phyloP scores from a whole-genome alignment of 2,329 filamentous ascomycete species.

The Fusarium keratoplasticum region DNA sequence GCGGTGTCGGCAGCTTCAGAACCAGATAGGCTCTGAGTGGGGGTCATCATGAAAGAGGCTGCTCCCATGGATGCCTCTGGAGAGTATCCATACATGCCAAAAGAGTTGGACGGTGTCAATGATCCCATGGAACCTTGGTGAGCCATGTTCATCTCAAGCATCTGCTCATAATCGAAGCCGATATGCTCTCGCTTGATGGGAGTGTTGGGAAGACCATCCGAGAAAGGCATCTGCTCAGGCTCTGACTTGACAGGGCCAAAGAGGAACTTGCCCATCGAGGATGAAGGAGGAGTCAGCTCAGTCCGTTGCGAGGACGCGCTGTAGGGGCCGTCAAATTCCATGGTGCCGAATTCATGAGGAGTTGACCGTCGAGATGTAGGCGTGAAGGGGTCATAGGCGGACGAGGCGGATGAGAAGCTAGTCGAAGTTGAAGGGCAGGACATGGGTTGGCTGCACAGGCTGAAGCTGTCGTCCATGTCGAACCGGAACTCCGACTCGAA shows the following conservation, averaged over 20 bases:
- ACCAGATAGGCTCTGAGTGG: constrained; percentile 53
- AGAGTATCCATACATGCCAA: constrained; percentile 51
- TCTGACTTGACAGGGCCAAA: constrained; percentile 51
- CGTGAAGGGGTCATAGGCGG: constrained; percentile 57
- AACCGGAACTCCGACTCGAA: constrained; percentile 54
- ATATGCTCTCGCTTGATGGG: constrained; percentile 53
- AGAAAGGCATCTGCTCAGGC: constrained; percentile 48
- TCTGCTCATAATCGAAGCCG: constrained; percentile 53
- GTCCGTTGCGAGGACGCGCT: constrained; percentile 41
- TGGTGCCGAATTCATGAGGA: constrained; percentile 51
- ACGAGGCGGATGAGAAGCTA: constrained; percentile 56
- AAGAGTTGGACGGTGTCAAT: constrained; percentile 52
- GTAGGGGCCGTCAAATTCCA: constrained; percentile 54
- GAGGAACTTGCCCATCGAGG: constrained; percentile 50
- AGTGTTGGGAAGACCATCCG: constrained; percentile 49
- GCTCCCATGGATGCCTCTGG: constrained; percentile 49
- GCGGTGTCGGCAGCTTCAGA: constrained; percentile 53
- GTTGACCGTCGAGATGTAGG: constrained; percentile 59
- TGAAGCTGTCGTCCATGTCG: constrained; percentile 56
- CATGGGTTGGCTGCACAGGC: constrained; percentile 51
- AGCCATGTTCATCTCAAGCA: constrained; percentile 52
- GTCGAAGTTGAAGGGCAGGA: constrained; percentile 50
- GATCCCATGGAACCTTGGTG: constrained; percentile 51
- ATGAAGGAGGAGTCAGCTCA: constrained; percentile 53
- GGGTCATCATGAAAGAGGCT: constrained; percentile 54